Evolutionary conservation across 306 rosid species (phyloP), one percentile per base, ranked within the genome.

Genomic region (Boehmeria nivea): DNA sequence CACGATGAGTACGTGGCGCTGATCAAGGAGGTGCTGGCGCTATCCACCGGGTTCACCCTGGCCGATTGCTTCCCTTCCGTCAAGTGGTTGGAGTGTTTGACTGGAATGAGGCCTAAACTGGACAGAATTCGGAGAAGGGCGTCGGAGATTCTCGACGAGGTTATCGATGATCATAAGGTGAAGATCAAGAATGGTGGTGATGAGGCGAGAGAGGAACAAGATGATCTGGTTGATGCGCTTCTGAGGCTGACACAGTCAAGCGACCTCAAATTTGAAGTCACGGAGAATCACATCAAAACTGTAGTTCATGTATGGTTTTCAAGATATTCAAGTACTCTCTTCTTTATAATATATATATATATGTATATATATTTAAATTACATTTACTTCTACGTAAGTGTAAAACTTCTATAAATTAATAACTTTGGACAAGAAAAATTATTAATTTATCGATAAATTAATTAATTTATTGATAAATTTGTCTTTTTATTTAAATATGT

Each of bases 21-120:
- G 31, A 8, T 56, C 23, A n/a, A 44, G 21, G 63, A 56, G 57
- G 2, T 9, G 0, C 4, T 36, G 3, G 12, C 0, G 12, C 47
- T 34, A 4, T 8, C 17, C 13, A 11, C 39, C n/a, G 42, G 57
- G 12, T 45, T 55, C 16, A 20, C 24, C 11, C 0, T 45, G 12
- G 56, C 27, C 9, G 60, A 55, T 45, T 45, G 40, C 38, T 65
- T 43, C 24, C 70, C 63, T 65, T 65, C 63, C 1, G 15, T 64
- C 7, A 45, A 10, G 4, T 44, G 16, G 25, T 26, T 64, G 8
- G 6, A 26, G 17, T 25, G 16, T 22, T 20, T 54, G 24, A 63
- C 43, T 2, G 60, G 61, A 22, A 20, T 10, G 3, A 53, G 22
- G 48, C n/a, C n/a, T 4, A 38, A 34, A 2, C 7, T 55, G 3